Conservation (phyloP, 2,329 filamentous ascomycete species). For the Penicillium glabrum region DNA sequence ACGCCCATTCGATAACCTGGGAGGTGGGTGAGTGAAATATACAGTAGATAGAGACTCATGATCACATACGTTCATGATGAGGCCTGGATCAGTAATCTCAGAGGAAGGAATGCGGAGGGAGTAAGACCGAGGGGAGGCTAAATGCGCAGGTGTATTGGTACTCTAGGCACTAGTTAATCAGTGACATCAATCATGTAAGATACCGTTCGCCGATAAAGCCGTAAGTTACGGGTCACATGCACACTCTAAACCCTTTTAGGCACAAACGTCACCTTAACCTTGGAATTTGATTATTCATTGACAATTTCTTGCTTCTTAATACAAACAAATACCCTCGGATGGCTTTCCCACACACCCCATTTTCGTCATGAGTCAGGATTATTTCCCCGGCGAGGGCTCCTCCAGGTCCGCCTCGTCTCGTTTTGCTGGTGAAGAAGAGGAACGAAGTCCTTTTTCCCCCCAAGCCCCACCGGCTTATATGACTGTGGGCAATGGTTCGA, state of each 20-base stretch:
- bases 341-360: constrained; percentile 11
- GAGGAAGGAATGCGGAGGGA: neutral
- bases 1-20: constrained; percentile 98
- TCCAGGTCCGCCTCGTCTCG: constrained; percentile 40
- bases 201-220: neutral
- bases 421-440: constrained; percentile 27
- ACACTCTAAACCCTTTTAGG: constrained; percentile 24
- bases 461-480: constrained; percentile 66
- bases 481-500: constrained; percentile 81
- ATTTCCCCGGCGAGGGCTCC: constrained; percentile 35
- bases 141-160: neutral
- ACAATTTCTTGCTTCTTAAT: neutral
- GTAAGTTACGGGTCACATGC: constrained; percentile 24
- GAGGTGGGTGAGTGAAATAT: constrained; percentile 12
- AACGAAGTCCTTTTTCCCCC: constrained; percentile 27
- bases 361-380: constrained; percentile 45
- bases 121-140: neutral
- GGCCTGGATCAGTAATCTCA: neutral
- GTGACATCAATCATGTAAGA: constrained; percentile 29
- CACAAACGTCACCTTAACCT: constrained; percentile 18
- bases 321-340: constrained; percentile 20
- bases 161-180: constrained; percentile 9
- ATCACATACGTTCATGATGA: constrained; percentile 43
- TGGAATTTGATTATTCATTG: constrained; percentile 18
- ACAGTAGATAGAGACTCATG: neutral